A percentile compares a stretch with the other conserved stretches of the same genome.
Conservation (phyloP, 2,329 filamentous ascomycete genomes). For the Fonsecaea nubica region DNA sequence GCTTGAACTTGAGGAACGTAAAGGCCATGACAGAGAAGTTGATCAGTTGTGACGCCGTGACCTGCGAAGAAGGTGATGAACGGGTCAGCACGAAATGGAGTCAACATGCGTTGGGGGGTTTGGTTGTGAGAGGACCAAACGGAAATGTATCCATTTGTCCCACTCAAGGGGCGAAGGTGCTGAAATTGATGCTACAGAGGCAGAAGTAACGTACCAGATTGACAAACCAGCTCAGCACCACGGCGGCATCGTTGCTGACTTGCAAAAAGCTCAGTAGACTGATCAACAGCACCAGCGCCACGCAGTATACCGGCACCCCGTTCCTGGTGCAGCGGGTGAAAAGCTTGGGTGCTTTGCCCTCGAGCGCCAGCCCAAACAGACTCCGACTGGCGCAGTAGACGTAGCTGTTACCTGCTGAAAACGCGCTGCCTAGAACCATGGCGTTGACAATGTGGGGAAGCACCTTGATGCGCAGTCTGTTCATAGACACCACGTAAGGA, state of each 20-base stretch:
- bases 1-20: conserved; percentile 75
- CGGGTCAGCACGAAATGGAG: no score
- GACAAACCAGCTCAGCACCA: conserved; percentile 76
- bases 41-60: conserved; percentile 77
- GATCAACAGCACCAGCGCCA: conserved; percentile 69
- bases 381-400: conserved; percentile 73
- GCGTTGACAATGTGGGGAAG: conserved; percentile 76
- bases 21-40: conserved; percentile 73
- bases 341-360: conserved; percentile 70
- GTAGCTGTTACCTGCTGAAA: conserved; percentile 72
- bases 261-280: conserved; percentile 76
- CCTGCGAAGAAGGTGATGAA: conserved; percentile 40
- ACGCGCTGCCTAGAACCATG: conserved; percentile 71
- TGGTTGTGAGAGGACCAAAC: no score
- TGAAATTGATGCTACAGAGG: not conserved
- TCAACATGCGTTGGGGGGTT: no score
- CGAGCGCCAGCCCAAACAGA: conserved; percentile 71
- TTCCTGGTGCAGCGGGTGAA: conserved; percentile 66
- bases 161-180: not conserved
- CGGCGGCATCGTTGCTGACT: conserved; percentile 68
- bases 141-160: no score
- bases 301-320: conserved; percentile 78
- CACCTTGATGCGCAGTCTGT: conserved; percentile 66
- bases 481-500: conserved; percentile 70
- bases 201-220: conserved; percentile 56